Percentiles rank a stretch among this genome's conserved stretches.
These are phyloP conservation scores for Saturnispora bothae DNA, from an alignment of 805 yeast species.

Conservation along the genomic window DNA sequence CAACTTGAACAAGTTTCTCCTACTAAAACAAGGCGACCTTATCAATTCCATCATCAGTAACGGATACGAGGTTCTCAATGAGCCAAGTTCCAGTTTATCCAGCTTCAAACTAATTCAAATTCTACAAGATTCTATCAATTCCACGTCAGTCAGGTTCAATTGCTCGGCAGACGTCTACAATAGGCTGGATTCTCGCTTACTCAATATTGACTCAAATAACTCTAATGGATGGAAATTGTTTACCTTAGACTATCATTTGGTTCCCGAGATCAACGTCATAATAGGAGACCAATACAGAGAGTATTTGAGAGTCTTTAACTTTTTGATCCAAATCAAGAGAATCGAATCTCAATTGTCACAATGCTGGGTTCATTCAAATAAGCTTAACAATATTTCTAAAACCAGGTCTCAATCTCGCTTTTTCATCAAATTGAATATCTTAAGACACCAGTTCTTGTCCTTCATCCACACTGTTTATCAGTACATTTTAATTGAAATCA, in stretches of 20 bases:
- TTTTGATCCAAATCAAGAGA: conserved; percentile 70
- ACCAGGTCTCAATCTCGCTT: conserved; percentile 8
- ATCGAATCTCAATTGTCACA: conserved; percentile 40
- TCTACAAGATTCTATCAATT: conserved; percentile 51
- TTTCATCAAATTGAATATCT: conserved; percentile 25
- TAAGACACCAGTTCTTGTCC: conserved; percentile 30
- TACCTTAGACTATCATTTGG: conserved; percentile 63
- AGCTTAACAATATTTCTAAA: conserved; percentile 21
- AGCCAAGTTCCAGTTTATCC: conserved; percentile 53
- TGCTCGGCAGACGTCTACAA: conserved; percentile 31
- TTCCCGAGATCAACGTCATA: conserved; percentile 42
- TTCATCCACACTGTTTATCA: conserved; percentile 32
- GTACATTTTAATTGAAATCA: conserved; percentile 36
- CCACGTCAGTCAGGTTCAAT: conserved; percentile 32
- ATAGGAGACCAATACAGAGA: conserved; percentile 44
- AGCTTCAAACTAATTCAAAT: conserved; percentile 56
- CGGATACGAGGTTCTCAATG: conserved; percentile 42
- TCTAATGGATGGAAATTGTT: conserved; percentile 82
- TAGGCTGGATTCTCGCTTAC: conserved; percentile 71
- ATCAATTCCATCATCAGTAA: conserved; percentile 52
- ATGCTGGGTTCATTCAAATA: conserved; percentile 35
- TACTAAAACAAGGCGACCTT: conserved; percentile 76
- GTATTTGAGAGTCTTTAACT: conserved; percentile 74
- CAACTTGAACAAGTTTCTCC: conserved; percentile 52
- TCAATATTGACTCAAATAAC: conserved; percentile 57